These are phyloP conservation scores for Tribonema minus DNA, from an alignment of 108 stramenopile genomes.

Conservation along the genomic window DNA sequence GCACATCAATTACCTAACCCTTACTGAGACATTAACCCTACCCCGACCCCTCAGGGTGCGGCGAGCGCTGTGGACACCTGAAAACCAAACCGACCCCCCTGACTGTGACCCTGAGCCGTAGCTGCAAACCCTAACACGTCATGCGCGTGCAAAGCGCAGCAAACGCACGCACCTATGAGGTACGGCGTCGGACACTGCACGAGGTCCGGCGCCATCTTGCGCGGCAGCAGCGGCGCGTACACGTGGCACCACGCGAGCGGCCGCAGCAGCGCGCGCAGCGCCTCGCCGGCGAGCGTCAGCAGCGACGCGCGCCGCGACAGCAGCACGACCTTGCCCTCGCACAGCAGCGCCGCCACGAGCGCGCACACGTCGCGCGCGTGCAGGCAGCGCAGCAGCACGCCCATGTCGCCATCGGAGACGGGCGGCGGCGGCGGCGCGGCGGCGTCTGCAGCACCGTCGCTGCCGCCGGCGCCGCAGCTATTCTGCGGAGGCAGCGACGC, in stretches of 20 bases:
- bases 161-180: too few species aligned
- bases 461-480: not conserved
- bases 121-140: too few species aligned
- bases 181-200: conserved; percentile 36
- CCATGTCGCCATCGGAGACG: conserved; percentile 8
- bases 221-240: conserved; percentile 27
- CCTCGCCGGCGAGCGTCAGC: conserved; percentile 24
- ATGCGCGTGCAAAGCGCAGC: too few species aligned
- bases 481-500: not conserved
- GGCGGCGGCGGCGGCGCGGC: not conserved
- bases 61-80: too few species aligned
- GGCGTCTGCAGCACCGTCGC: not conserved
- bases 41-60: too few species aligned
- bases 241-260: conserved; percentile 31
- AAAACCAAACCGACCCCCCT: too few species aligned
- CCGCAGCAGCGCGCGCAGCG: conserved; percentile 2
- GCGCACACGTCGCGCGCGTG: conserved; percentile 24
- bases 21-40: too few species aligned
- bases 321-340: conserved; percentile 33
- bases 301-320: conserved; percentile 7
- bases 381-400: conserved; percentile 20
- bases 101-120: too few species aligned
- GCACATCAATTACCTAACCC: too few species aligned
- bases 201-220: conserved; percentile 29
- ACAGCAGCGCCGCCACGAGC: conserved; percentile 19